Conservation (phyloP, 306 rosid genomes). For the Cucurbita argyrosperma region DNA sequence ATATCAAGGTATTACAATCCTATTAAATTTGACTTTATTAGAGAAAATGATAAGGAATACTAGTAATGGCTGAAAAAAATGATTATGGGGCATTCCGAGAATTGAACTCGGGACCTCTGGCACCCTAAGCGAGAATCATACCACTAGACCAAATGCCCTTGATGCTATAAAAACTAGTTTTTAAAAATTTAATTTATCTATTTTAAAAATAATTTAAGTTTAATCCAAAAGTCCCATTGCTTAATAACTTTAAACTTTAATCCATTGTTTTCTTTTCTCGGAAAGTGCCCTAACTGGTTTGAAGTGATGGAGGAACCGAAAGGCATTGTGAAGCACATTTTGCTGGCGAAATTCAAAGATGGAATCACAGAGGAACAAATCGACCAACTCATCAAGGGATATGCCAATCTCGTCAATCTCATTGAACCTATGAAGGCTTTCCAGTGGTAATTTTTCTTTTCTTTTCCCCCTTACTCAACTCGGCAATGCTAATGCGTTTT, state of each 20-base stretch:
- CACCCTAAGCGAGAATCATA: slow-evolving; percentile 10
- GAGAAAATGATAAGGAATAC: too few species aligned
- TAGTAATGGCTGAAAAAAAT: too few species aligned
- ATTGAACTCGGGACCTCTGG: slow-evolving; percentile 10
- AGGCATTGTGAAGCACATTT: slow-evolving; percentile 56
- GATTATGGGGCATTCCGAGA: background rate
- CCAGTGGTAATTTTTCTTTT: slow-evolving; percentile 36
- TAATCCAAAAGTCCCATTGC: too few species aligned
- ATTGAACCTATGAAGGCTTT: slow-evolving; percentile 62
- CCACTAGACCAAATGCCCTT: slow-evolving; percentile 6
- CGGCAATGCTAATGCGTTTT: background rate
- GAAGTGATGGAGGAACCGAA: slow-evolving; percentile 42
- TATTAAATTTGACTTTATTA: too few species aligned
- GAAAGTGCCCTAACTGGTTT: too few species aligned
- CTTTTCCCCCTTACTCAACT: background rate
- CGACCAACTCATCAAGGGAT: slow-evolving; percentile 43
- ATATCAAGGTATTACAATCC: too few species aligned
- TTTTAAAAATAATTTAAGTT: too few species aligned
- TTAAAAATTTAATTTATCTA: too few species aligned
- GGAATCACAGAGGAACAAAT: slow-evolving; percentile 25
- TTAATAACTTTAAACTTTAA: too few species aligned
- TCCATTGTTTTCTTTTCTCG: too few species aligned
- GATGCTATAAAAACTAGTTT: too few species aligned
- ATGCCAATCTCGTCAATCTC: slow-evolving; percentile 57
- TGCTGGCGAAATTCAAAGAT: slow-evolving; percentile 64